Conservation (phyloP, 2,329 filamentous ascomycete genomes). For the Kalmusia sp. region DNA sequence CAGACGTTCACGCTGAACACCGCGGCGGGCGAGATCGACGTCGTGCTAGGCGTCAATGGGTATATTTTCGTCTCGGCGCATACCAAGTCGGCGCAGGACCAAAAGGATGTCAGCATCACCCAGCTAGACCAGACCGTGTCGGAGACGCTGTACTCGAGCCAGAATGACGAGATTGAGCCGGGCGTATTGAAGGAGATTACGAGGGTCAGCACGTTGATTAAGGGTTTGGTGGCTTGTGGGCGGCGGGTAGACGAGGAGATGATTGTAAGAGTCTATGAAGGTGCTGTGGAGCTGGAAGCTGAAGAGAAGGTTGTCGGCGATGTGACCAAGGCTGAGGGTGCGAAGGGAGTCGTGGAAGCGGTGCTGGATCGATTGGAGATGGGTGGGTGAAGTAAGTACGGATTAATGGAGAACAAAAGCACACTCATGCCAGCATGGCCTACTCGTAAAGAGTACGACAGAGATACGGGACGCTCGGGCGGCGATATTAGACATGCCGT, state of each 20-base stretch:
- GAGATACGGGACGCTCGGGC: not conserved
- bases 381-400: constrained; percentile 21
- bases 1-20: constrained; percentile 80
- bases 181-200: constrained; percentile 88
- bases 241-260: constrained; percentile 89
- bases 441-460: not conserved
- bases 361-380: constrained; percentile 37
- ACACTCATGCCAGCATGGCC: not conserved
- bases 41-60: constrained; percentile 92
- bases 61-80: constrained; percentile 96
- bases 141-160: constrained; percentile 88
- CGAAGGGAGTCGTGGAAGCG: constrained; percentile 40
- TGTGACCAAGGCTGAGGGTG: constrained; percentile 36
- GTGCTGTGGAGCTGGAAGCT: constrained; percentile 76
- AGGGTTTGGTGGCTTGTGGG: constrained; percentile 81
- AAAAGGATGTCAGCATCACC: constrained; percentile 71
- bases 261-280: constrained; percentile 81
- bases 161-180: constrained; percentile 84
- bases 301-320: constrained; percentile 65
- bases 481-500: not conserved
- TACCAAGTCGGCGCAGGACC: constrained; percentile 64
- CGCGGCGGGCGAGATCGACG: constrained; percentile 74
- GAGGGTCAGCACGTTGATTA: constrained; percentile 79
- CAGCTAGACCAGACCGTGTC: constrained; percentile 87
- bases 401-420: not conserved